Evolutionary conservation across 352 stramenopile genomes (phyloP), one percentile per base, ranked within the genome.

Genomic region (Pythium rishiriense): DNA sequence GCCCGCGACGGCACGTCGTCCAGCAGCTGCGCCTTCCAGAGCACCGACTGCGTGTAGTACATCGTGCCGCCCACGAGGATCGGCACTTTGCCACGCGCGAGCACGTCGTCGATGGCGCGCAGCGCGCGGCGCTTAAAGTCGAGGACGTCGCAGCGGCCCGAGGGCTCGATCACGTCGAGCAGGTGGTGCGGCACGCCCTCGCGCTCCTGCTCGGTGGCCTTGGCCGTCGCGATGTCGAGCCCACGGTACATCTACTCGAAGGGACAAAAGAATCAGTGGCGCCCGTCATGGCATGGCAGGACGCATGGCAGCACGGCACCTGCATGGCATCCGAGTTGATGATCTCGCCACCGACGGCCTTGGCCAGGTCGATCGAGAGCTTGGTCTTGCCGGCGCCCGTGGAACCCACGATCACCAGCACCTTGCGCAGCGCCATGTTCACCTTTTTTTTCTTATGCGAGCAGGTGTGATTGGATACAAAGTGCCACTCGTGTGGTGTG

Each of bases 251-350:
- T 94, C 75, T 87, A 43, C 0, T 15, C 21, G 35, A 10, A 3
- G 25, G n/a, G 7, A 55, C 43, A 14, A 17, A 15, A 37, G 10
- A 31, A 17, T 62, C 17, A 31, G 17, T 21, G 12, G 17, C 8
- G 22, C 48, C 31, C 53, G 43, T 21, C 37, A 14, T 7, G 11
- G 37, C 37, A 3, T 43, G 10, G n/a, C 15, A 48, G 19, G 21
- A 33, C 15, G 25, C 33, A 33, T 19, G 4, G 4, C 22, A 19
- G 26, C 25, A 6, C 17, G 39, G 37, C 29, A 87, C 85, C 66
- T 97, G 91, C 87, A 97, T 97, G 29, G 87, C 87, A 54, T 97
- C 91, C 25, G 87, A 93, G 68, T 97, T 97, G 70, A 97, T 78
- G 58, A 97, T 89, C 69, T 97, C 91, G 11, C 91, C 91, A 52